Base-by-base conservation (phyloP, 495 filamentous ascomycete species). In the Penicillium coffeae region DNA sequence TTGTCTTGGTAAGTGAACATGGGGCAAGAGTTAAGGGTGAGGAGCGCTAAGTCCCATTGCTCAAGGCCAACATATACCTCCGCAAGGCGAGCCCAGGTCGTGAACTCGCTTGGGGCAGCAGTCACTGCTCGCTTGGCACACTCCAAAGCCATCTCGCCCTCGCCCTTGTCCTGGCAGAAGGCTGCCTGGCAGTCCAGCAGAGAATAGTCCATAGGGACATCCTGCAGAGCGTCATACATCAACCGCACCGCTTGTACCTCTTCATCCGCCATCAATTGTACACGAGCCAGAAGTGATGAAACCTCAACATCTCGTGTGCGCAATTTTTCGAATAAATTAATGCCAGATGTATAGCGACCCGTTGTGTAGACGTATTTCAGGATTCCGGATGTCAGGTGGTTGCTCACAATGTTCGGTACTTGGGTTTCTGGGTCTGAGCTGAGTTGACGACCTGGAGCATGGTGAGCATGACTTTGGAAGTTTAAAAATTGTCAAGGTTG, bases 1-100 rank as follows among this genome's bases (percentile, higher is more conserved):
- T 96, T 96, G 65, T 98, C 93, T 64, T 96, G 92, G 68, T 97
- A 96, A 7, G 93, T 97, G 65, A 98, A 98, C 93, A 98, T 98
- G 3, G 93, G 93, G 53, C 94, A 98, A 3, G 92, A 96, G 69
- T 98, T 98, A n/a, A 98, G 76, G 4, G 94, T 98, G 8, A 95
- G 81, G 14, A 98, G 77, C 2, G 94, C 93, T 32, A 87, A 59
- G 56, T 96, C 93, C 88, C 92, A 98, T 63, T 91, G 86, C 65
- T 98, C 93, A 60, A 95, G 74, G 37, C 83, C 78, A 41, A 97
- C 84, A 49, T 97, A 98, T 16, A 97, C 83, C 62, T 96, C 89
- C 2, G 90, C 92, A 42, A 98, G 68, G 47, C 90, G 77, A 42
- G 93, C 94, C 93, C 93, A 98, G 1, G 93, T 97, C 12, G 88